Conservation (phyloP, 495 filamentous ascomycete genomes). For the Recurvomyces mirabilis region DNA sequence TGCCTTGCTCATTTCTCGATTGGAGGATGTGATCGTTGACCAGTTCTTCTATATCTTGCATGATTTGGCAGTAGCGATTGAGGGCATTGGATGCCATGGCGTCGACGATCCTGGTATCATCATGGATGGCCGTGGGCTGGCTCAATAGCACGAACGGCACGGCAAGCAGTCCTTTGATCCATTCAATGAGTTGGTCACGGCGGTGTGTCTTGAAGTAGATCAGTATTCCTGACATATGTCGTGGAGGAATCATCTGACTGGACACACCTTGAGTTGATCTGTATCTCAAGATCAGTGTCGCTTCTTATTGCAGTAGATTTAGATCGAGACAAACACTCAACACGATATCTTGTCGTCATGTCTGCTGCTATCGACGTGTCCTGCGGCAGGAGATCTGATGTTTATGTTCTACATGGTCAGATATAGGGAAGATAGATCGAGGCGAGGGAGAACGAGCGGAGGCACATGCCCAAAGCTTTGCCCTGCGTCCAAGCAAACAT, state of each 20-base stretch:
- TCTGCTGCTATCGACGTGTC: too few species aligned
- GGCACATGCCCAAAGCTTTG: too few species aligned
- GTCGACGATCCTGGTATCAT: slow-evolving; percentile 47
- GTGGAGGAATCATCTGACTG: too few species aligned
- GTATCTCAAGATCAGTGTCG: slow-evolving; percentile 74
- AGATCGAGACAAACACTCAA: slow-evolving; percentile 54
- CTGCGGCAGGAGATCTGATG: too few species aligned
- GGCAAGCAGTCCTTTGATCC: slow-evolving; percentile 75
- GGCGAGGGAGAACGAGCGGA: too few species aligned
- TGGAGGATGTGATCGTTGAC: slow-evolving; percentile 80
- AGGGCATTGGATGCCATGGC: slow-evolving; percentile 57
- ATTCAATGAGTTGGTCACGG: slow-evolving; percentile 48
- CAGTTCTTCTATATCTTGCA: slow-evolving; percentile 83
- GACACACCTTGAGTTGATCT: slow-evolving; percentile 45
- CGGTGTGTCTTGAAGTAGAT: slow-evolving; percentile 2
- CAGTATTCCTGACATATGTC: too few species aligned
- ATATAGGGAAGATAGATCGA: too few species aligned
- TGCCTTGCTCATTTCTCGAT: slow-evolving; percentile 4
- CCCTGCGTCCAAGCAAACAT: too few species aligned
- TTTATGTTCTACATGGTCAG: too few species aligned
- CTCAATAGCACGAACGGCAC: slow-evolving; percentile 96
- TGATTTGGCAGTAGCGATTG: slow-evolving; percentile 84
- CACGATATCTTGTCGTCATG: slow-evolving; percentile 86
- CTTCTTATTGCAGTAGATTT: slow-evolving; percentile 6
- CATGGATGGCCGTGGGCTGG: slow-evolving; percentile 75